Conservation (phyloP, 1,284 basidiomycete genomes). For the Pascua sp. region DNA sequence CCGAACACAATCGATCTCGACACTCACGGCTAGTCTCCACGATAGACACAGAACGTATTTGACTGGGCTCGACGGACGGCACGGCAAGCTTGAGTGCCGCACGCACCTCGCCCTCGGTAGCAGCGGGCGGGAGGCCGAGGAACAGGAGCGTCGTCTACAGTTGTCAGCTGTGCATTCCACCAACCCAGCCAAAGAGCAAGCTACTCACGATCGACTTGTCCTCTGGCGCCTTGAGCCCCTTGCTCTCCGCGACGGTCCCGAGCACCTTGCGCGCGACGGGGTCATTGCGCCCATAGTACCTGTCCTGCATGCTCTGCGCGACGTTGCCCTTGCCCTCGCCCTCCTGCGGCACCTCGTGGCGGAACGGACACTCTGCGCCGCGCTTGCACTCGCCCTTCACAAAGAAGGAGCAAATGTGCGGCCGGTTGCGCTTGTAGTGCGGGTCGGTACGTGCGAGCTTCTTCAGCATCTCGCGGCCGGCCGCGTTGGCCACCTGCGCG, state of each 20-base stretch:
- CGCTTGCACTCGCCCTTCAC: slow-evolving; percentile 91
- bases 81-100: slow-evolving; percentile 69
- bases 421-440: slow-evolving; percentile 92
- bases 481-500: slow-evolving; percentile 64
- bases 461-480: slow-evolving; percentile 94
- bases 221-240: slow-evolving; percentile 84
- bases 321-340: slow-evolving; percentile 61
- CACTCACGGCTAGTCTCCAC: slow-evolving; percentile 57
- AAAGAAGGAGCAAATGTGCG: slow-evolving; percentile 93
- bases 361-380: slow-evolving; percentile 87
- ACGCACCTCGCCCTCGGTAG: slow-evolving; percentile 73
- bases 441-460: slow-evolving; percentile 89
- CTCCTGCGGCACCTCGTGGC: slow-evolving; percentile 82
- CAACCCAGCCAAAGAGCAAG: background rate
- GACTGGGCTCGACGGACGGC: slow-evolving; percentile 64
- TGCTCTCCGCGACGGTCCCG: slow-evolving; percentile 63
- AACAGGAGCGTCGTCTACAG: slow-evolving; percentile 84
- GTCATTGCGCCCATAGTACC: slow-evolving; percentile 85
- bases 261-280: slow-evolving; percentile 88
- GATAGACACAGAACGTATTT: slow-evolving; percentile 77
- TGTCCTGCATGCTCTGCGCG: slow-evolving; percentile 88
- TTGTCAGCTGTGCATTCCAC: slow-evolving; percentile 1
- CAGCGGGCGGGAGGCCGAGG: slow-evolving; percentile 66
- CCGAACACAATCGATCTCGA: background rate
- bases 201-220: slow-evolving; percentile 74